Percentiles rank a stretch among this genome's conserved stretches.
Conservation (phyloP, 129 eudicot species). For the Centella asiatica region DNA sequence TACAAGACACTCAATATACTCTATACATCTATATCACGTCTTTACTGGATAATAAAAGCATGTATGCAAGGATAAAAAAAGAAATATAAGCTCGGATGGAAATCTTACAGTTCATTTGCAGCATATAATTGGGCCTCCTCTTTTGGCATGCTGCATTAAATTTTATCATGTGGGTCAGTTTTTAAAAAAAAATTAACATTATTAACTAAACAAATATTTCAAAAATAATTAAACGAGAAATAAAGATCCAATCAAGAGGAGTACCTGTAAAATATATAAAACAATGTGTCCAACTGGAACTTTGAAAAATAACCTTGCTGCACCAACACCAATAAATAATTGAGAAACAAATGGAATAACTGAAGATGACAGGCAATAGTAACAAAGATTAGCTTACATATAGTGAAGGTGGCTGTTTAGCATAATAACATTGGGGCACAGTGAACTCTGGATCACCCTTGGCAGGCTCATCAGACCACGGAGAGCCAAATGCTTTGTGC, state of each 20-base stretch:
- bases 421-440: conserved; percentile 74
- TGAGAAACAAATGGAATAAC: conserved; percentile 11
- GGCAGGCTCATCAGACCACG: conserved; percentile 89
- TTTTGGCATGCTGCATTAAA: conserved; percentile 82
- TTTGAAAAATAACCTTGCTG: conserved; percentile 79
- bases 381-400: conserved; percentile 31
- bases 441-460: conserved; percentile 74
- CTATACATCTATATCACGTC: too few species aligned
- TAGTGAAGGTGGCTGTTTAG: conserved; percentile 64
- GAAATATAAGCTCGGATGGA: not conserved
- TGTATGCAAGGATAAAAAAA: not conserved
- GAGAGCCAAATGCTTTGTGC: conserved; percentile 74
- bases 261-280: conserved; percentile 87
- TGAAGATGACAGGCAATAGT: not conserved
- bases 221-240: too few species aligned
- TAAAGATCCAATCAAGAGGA: not conserved
- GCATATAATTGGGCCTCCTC: conserved; percentile 89
- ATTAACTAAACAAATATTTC: too few species aligned
- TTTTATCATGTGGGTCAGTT: not conserved
- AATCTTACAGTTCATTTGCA: conserved; percentile 78
- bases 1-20: too few species aligned
- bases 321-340: conserved; percentile 23
- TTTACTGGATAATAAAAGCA: too few species aligned
- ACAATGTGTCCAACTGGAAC: conserved; percentile 72
- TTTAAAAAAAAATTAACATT: not conserved